Conservation (phyloP, 2,329 filamentous ascomycete genomes). For the Talaromyces sp. region DNA sequence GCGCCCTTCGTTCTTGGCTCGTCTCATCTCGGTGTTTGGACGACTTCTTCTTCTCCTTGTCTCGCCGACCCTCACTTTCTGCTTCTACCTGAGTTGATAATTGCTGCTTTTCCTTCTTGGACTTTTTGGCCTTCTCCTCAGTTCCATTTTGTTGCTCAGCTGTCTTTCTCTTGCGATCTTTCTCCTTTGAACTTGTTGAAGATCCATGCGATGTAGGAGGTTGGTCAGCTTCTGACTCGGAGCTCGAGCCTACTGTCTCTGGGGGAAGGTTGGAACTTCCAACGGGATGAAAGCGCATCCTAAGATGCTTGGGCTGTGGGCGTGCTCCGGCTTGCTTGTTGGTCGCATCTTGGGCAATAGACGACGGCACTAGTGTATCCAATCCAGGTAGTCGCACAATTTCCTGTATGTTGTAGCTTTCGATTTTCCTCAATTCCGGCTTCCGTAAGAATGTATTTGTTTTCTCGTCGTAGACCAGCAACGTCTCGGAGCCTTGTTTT, state of each 20-base stretch:
- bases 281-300: slow-evolving; percentile 43
- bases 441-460: slow-evolving; percentile 29
- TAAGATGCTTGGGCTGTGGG: slow-evolving; percentile 40
- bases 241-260: slow-evolving; percentile 34
- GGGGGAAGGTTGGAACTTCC: slow-evolving; percentile 31
- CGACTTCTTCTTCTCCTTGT: slow-evolving; percentile 31
- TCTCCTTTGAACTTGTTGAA: slow-evolving; percentile 34
- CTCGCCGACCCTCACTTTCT: slow-evolving; percentile 23
- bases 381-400: slow-evolving; percentile 29
- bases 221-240: slow-evolving; percentile 33
- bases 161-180: slow-evolving; percentile 37
- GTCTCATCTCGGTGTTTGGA: slow-evolving; percentile 37
- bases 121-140: slow-evolving; percentile 32
- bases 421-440: slow-evolving; percentile 23
- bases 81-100: slow-evolving; percentile 21
- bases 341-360: slow-evolving; percentile 22
- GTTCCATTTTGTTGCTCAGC: slow-evolving; percentile 26
- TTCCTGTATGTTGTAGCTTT: slow-evolving; percentile 35
- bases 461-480: slow-evolving; percentile 35
- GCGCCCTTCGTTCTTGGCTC: slow-evolving; percentile 28
- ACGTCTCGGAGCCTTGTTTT: slow-evolving; percentile 25
- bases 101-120: slow-evolving; percentile 25
- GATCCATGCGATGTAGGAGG: slow-evolving; percentile 26
- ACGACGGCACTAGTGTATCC: slow-evolving; percentile 18
- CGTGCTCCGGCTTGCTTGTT: slow-evolving; percentile 27